These are phyloP conservation scores for Pyronema omphalodes DNA, from an alignment of 495 filamentous ascomycete species.

Conservation along the genomic window DNA sequence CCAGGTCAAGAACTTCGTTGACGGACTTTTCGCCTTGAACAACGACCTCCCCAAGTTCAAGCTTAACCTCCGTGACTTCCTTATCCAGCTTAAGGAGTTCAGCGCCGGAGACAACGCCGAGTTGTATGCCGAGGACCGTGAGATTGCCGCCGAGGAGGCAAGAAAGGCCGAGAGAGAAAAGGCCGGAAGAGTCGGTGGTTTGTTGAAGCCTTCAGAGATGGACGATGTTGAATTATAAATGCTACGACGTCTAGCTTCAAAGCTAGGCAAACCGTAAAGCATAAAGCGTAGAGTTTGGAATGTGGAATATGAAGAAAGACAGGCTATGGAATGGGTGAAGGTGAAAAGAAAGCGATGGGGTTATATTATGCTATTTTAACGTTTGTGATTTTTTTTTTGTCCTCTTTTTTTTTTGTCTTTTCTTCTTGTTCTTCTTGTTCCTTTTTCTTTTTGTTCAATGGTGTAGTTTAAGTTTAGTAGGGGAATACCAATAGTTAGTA, in stretches of 20 bases:
- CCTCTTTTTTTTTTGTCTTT: no score
- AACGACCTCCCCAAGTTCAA: constrained; percentile 77
- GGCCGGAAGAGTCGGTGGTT: constrained; percentile 75
- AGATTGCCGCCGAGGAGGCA: constrained; percentile 61
- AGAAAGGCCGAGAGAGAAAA: constrained; percentile 66
- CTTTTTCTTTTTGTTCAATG: no score
- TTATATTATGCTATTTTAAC: no score
- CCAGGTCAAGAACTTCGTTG: constrained; percentile 77
- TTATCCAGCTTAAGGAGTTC: constrained; percentile 93
- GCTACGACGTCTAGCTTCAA: background rate
- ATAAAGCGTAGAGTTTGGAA: no score
- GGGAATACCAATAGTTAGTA: no score
- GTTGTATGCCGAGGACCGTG: constrained; percentile 85
- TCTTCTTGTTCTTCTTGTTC: no score
- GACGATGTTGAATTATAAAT: constrained; percentile 95
- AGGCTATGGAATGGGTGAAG: no score
- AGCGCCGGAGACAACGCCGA: constrained; percentile 75
- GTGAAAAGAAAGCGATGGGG: no score
- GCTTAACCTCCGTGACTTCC: constrained; percentile 82
- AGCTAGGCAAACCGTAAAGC: no score
- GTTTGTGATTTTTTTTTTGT: no score
- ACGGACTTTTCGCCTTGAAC: constrained; percentile 66
- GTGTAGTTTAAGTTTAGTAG: no score
- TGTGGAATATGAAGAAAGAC: no score
- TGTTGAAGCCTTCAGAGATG: constrained; percentile 84